Percentiles rank a stretch among this genome's conserved stretches.
Evolutionary conservation across 2,329 filamentous ascomycete species (phyloP).

Genomic region (Penicillium sp.): DNA sequence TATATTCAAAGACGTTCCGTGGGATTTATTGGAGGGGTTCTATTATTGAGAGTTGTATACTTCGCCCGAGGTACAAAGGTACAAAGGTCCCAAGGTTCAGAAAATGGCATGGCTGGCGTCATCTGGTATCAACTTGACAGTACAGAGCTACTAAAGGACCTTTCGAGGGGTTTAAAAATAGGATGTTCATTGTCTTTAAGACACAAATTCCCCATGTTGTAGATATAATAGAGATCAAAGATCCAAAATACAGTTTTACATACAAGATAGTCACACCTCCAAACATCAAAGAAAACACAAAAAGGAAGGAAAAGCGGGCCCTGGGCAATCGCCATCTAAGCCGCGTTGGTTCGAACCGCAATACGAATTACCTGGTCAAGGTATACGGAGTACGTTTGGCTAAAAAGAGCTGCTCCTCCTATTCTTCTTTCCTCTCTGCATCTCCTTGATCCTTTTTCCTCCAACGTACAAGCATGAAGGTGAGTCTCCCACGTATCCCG

Average conservation of each 20-base stretch:
- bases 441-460: conserved; percentile 1
- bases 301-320: conserved; percentile 9
- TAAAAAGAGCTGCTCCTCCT: conserved; percentile 8
- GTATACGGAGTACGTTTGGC: background rate
- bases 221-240: background rate
- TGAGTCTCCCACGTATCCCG: conserved; percentile 10
- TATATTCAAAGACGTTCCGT: background rate
- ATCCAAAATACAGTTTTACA: background rate
- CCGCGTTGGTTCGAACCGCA: conserved; percentile 21
- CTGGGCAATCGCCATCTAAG: conserved; percentile 11
- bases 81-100: background rate
- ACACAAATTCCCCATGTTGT: background rate
- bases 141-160: background rate
- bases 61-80: background rate
- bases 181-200: background rate
- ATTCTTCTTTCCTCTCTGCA: conserved; percentile 4
- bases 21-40: too few species aligned
- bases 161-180: too few species aligned
- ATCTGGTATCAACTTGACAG: conserved; percentile 1
- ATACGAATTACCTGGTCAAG: conserved; percentile 12
- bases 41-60: background rate
- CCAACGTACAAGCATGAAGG: conserved; percentile 21
- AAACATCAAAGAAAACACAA: background rate
- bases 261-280: background rate
- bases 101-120: background rate